These are phyloP conservation scores for Podospora anserina DNA, from an alignment of 495 filamentous ascomycete genomes.

Conservation along the genomic window DNA sequence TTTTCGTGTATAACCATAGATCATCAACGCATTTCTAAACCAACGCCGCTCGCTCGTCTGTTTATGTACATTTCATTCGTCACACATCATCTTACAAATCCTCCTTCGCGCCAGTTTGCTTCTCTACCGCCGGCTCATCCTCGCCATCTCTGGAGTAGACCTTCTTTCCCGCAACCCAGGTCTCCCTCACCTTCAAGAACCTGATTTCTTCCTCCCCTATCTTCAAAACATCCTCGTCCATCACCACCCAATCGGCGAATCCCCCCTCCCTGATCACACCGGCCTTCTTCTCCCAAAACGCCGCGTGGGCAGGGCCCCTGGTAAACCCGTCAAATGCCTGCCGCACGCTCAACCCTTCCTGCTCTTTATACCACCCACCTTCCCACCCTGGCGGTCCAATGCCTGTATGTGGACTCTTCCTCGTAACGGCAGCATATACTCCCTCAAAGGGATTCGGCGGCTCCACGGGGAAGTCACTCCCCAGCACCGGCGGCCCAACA, in stretches of 20 bases:
- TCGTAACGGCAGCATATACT: constrained; percentile 59
- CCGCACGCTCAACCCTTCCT: constrained; percentile 49
- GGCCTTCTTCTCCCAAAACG: constrained; percentile 49
- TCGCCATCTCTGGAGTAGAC: constrained; percentile 38
- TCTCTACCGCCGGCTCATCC: background rate
- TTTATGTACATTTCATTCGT: background rate
- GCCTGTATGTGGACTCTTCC: constrained; percentile 51
- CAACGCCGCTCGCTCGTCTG: constrained; percentile 6
- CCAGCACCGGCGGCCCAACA: constrained; percentile 49
- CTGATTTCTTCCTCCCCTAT: constrained; percentile 45
- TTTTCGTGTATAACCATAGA: background rate
- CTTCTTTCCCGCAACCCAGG: constrained; percentile 57
- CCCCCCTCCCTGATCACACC: constrained; percentile 52
- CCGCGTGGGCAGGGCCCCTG: constrained; percentile 41
- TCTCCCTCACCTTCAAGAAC: constrained; percentile 53
- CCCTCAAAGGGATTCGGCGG: constrained; percentile 58
- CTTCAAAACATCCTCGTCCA: constrained; percentile 46
- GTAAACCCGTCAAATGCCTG: constrained; percentile 59
- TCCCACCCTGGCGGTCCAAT: constrained; percentile 41
- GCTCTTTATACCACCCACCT: constrained; percentile 49
- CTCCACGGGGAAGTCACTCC: constrained; percentile 65
- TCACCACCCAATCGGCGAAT: constrained; percentile 62
- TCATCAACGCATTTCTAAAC: background rate
- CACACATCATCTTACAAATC: constrained; percentile 16
- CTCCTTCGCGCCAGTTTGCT: constrained; percentile 6